Conservation (phyloP, 345 rosid species). For the Salix arbutifolia region DNA sequence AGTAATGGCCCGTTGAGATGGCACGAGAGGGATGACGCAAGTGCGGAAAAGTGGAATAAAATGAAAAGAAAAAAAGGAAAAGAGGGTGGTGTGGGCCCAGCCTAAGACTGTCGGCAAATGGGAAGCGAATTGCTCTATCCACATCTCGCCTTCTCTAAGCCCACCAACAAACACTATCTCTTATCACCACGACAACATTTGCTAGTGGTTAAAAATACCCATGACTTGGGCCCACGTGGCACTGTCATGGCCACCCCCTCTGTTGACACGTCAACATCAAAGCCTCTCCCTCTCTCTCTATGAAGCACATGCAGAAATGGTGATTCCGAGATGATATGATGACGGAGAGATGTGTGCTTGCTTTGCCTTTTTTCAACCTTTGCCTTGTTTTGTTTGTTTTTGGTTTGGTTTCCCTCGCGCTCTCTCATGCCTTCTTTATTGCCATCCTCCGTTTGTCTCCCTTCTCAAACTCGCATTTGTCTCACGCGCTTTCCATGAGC, state of each 20-base stretch:
- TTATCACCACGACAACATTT: background rate
- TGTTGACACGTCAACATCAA: constrained; percentile 39
- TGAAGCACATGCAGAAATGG: background rate
- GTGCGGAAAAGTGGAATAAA: background rate
- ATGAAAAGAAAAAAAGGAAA: background rate
- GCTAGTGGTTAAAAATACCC: background rate
- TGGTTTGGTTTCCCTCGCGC: background rate
- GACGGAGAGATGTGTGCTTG: background rate
- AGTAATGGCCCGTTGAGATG: background rate
- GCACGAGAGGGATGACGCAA: constrained; percentile 1
- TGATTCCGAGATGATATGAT: constrained; percentile 19
- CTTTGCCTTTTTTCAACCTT: background rate
- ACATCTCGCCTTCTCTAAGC: constrained; percentile 4
- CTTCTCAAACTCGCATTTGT: background rate
- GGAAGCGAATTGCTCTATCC: constrained; percentile 32
- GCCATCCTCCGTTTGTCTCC: background rate
- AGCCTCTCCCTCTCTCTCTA: background rate
- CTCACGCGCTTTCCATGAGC: background rate
- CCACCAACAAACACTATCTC: background rate
- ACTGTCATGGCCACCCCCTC: constrained; percentile 10
- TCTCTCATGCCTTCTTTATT: background rate
- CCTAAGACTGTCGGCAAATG: constrained; percentile 39
- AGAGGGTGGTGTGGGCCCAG: constrained; percentile 9
- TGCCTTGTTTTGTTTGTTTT: background rate
- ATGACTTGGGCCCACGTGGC: constrained; percentile 21